Base-by-base conservation (phyloP, 805 yeast species). In the Barnettozyma siamensis region DNA sequence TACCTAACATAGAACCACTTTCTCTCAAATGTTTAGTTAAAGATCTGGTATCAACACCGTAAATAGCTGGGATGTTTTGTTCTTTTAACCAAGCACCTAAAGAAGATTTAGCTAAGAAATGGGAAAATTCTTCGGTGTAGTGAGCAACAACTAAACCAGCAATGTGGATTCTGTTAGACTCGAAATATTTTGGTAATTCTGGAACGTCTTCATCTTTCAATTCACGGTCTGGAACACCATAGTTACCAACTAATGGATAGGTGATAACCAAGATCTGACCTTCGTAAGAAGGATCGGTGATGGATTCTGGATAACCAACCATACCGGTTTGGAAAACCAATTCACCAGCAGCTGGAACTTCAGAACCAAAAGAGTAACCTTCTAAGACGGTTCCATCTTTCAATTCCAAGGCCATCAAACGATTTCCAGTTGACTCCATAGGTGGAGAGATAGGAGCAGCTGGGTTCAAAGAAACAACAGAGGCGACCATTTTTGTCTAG, bases 311-410 rank as follows among this genome's bases (percentile, higher is more conserved):
- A 65, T 93, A 93, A 48, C 99, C 99, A 54, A 93, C 98, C 96
- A 93, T 89, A 72, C 99, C 98, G 49, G 99, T 93, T 69, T 94
- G 98, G 79, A 93, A 93, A 46, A 93, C 99, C 57, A 94, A 78
- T 70, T 93, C 99, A 75, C 99, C 99, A 43, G 98, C 94, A 43
- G 80, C 78, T 20, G 95, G 64, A 46, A 73, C 78, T 48, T 82
- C 82, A 42, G 98, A 96, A 73, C 99, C 99, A 58, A 93, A 93
- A 17, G 98, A 91, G 70, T 84, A 88, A 68, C 99, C 99, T 67
- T 88, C 93, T 55, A 91, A 74, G 44, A 81, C 77, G 49, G 79
- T 65, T 53, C 96, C 96, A 63, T 86, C 88, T 55, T 84, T 83
- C 54, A 93, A 77, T 67, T 89, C 95, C 62, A 89, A 78, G 45